Conservation (phyloP, 176 grass and related monocot genomes). For the Poa annua region DNA sequence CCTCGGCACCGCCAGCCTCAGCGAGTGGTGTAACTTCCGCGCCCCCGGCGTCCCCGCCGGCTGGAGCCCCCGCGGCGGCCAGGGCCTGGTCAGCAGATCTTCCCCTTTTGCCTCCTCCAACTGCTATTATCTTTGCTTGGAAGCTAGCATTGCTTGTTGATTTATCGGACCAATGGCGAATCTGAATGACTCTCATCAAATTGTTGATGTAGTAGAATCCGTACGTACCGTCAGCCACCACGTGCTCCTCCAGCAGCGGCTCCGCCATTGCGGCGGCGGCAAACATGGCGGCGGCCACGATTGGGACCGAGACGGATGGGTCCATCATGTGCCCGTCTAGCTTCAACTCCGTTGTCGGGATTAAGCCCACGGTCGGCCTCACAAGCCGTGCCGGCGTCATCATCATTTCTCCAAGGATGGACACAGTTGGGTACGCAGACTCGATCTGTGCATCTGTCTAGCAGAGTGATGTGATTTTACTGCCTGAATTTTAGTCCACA, state of each 20-base stretch:
- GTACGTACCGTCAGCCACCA: conserved; percentile 54
- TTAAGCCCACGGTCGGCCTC: conserved; percentile 80
- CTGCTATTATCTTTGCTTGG: background rate
- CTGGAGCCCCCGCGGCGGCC: conserved; percentile 74
- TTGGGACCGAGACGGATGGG: conserved; percentile 81
- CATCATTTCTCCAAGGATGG: conserved; percentile 71
- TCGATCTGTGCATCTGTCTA: background rate
- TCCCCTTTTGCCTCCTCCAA: background rate
- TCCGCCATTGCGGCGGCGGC: conserved; percentile 71
- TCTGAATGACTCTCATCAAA: background rate
- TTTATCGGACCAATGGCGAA: background rate
- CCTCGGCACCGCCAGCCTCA: conserved; percentile 72
- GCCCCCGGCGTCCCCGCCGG: conserved; percentile 52
- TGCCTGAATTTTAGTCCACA: conserved; percentile 11
- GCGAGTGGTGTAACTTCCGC: conserved; percentile 85
- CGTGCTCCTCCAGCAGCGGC: conserved; percentile 80
- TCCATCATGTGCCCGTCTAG: conserved; percentile 86
- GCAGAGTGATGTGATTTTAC: background rate
- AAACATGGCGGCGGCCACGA: conserved; percentile 69
- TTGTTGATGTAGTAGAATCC: conserved; percentile 61
- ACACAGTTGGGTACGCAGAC: conserved; percentile 62
- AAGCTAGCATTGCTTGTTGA: background rate
- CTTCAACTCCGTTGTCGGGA: conserved; percentile 76
- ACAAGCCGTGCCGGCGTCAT: conserved; percentile 81
- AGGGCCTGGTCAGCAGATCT: conserved; percentile 50